Evolutionary conservation across 1,284 basidiomycete genomes (phyloP).

Genomic region (Trametes polyzona): DNA sequence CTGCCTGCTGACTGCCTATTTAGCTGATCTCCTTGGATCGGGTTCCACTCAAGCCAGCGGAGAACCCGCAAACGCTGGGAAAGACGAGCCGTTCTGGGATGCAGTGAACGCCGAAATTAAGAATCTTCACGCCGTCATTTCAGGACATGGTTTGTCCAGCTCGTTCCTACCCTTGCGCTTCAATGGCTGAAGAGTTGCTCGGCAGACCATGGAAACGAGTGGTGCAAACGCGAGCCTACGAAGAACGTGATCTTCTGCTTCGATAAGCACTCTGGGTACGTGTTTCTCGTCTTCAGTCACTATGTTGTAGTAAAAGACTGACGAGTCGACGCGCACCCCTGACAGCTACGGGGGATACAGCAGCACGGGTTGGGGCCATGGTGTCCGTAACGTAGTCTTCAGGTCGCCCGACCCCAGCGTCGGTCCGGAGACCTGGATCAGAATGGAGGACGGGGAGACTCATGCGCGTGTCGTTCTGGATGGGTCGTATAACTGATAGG

Average conservation of each 20-base stretch:
- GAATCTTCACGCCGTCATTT: constrained; percentile 67
- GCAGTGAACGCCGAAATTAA: constrained; percentile 60
- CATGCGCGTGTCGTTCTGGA: constrained; percentile 26
- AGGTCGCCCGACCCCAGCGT: constrained; percentile 47
- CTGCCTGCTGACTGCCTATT: neutral
- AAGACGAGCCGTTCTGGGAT: constrained; percentile 64
- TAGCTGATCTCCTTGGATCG: constrained; percentile 56
- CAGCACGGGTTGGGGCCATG: constrained; percentile 57
- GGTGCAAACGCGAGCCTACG: constrained; percentile 66
- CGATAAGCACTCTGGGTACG: constrained; percentile 71
- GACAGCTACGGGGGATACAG: constrained; percentile 69
- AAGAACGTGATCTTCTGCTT: constrained; percentile 72
- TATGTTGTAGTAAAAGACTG: neutral
- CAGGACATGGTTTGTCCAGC: constrained; percentile 58
- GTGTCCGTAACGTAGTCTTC: constrained; percentile 67
- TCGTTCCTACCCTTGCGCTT: neutral
- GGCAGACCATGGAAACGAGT: constrained; percentile 72
- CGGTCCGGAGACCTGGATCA: constrained; percentile 63
- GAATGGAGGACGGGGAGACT: constrained; percentile 34
- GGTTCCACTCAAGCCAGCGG: constrained; percentile 63
- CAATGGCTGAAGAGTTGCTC: neutral
- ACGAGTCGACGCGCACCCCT: neutral
- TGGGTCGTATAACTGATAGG: constrained; percentile 18
- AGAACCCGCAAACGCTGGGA: constrained; percentile 41
- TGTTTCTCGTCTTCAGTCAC: neutral